A percentile compares a stretch with the other conserved stretches of the same genome.
phyloP scores from a whole-genome alignment of 192 early-diverging fungal genomes.

The Spizellomyces sp. region DNA sequence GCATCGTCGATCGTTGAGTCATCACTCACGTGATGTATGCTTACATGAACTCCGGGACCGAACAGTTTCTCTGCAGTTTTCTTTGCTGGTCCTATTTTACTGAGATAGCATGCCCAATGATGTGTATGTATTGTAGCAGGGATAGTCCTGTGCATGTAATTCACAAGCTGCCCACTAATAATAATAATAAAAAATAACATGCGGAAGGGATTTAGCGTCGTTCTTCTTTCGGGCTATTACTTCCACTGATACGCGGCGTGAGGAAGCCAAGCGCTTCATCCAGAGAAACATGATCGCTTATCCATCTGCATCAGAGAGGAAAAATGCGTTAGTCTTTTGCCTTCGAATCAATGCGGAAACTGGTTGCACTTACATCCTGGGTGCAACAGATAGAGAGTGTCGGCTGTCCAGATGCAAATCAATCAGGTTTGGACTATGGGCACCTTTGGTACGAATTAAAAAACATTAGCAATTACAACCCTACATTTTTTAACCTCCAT shows the following conservation, averaged over 20 bases:
- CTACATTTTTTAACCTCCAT: no score
- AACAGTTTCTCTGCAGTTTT: no score
- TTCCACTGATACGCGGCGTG: conserved; percentile 14
- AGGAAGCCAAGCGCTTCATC: conserved; percentile 49
- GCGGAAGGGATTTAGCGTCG: neutral
- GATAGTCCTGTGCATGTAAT: no score
- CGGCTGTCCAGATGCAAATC: conserved; percentile 84
- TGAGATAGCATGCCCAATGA: no score
- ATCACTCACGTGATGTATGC: no score
- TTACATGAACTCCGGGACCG: no score
- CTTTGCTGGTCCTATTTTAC: no score
- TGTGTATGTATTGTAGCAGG: no score
- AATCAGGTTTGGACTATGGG: conserved; percentile 86
- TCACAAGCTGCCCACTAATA: no score
- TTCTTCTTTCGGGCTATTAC: neutral
- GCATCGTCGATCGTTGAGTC: no score
- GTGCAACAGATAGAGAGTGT: conserved; percentile 83
- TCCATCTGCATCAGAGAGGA: conserved; percentile 57
- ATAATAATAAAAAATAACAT: no score
- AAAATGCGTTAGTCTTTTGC: neutral
- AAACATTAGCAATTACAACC: neutral
- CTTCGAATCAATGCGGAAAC: neutral
- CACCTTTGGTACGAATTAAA: conserved; percentile 48
- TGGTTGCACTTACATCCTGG: conserved; percentile 58
- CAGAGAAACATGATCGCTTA: conserved; percentile 82